Evolutionary conservation across 441 rosid species (phyloP).

Genomic region (Biscutella auriculata): DNA sequence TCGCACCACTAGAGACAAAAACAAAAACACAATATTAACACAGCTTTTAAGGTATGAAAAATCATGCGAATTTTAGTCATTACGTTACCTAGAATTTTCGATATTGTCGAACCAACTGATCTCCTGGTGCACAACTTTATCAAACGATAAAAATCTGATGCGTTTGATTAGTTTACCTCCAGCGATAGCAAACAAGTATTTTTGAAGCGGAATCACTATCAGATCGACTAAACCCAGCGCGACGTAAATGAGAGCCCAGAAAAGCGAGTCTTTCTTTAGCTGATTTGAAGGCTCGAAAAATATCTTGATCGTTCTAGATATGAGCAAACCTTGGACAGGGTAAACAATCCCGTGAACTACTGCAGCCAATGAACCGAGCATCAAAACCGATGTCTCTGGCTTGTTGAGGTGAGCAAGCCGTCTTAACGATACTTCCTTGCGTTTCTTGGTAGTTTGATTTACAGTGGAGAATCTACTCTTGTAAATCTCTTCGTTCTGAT

Average conservation of each 20-base stretch:
- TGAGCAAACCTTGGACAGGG: constrained; percentile 39
- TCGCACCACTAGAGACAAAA: constrained; percentile 35
- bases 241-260: constrained; percentile 36
- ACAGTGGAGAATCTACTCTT: not conserved
- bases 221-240: constrained; percentile 22
- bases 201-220: constrained; percentile 27
- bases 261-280: constrained; percentile 31
- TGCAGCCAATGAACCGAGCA: constrained; percentile 45
- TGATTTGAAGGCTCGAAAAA: constrained; percentile 35
- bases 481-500: constrained; percentile 16
- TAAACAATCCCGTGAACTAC: constrained; percentile 35
- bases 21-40: too few relatives aligned
- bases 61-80: not conserved
- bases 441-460: constrained; percentile 6
- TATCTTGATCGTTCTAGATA: constrained; percentile 40
- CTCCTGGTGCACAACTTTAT: constrained; percentile 62
- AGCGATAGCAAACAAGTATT: constrained; percentile 52
- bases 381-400: constrained; percentile 38
- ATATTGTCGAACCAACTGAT: constrained; percentile 63
- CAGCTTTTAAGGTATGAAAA: too few relatives aligned
- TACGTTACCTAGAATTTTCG: constrained; percentile 36
- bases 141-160: constrained; percentile 41
- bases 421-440: constrained; percentile 23
- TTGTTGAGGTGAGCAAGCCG: constrained; percentile 47
- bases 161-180: constrained; percentile 46